Evolutionary conservation across 768 basidiomycete genomes (phyloP), one percentile per base, ranked within the genome.

Genomic region (Tulasnella sp.): DNA sequence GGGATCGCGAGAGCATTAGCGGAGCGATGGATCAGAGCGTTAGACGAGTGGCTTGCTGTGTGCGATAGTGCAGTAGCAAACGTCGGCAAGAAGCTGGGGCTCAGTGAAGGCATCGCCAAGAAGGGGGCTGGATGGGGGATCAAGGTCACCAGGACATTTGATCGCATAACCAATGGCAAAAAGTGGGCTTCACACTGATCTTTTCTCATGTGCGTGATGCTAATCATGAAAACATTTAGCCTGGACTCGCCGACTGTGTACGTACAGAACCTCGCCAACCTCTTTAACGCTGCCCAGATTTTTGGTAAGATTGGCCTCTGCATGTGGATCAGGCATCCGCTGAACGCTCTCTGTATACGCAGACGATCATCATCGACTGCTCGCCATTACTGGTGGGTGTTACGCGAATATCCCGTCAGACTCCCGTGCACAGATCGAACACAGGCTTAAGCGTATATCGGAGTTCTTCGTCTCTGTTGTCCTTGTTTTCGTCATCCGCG

Each of bases 381-480:
- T 79, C 81, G 64, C 84, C 86, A 2, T 65, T 80, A 32, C 84
- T 86, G 8, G 84, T 24, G 56, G 56, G 86, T 76, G 84, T 41
- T 93, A 94, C 68, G 78, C 78, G 34, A 79, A 81, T 19, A 82
- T 93, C 65, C 79, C 88, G 3, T 49, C 70, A 44, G 83, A 89
- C 60, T 68, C 85, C 62, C 82, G 84, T 56, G 65, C 68, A 43
- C 77, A 80, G 9, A 78, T 85, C 60, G 89, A 93, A 68, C 74
- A 78, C 66, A 85, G 83, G 70, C 79, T 95, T 60, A 83, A 81
- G 68, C 84, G 86, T 63, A 78, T 82, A 32, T 90, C 88, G n/a
- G 88, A 94, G 67, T 95, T 95, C 70, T 95, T 94, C 66, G 87
- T 87, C 24, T 86, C 78, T 55, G 89, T 93, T 62, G 81, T 95